These are phyloP conservation scores for Kwoniella europaea DNA, from an alignment of 768 basidiomycete genomes.

Conservation along the genomic window DNA sequence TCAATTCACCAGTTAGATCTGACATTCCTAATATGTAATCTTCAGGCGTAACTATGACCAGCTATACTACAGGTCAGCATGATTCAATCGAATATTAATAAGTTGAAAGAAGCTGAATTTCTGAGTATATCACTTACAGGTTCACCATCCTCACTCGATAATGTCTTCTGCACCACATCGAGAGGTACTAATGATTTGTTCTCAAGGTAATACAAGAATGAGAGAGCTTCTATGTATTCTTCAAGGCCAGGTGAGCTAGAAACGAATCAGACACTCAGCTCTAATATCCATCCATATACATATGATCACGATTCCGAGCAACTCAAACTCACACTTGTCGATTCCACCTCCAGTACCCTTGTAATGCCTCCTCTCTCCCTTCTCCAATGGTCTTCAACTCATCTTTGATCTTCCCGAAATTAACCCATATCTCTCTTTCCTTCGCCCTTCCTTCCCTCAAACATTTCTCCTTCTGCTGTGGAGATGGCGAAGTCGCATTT, in stretches of 20 bases:
- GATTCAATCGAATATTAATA: too few relatives aligned
- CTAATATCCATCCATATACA: background rate
- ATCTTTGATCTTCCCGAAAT: slow-evolving; percentile 68
- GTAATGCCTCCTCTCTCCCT: slow-evolving; percentile 17
- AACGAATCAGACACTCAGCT: background rate
- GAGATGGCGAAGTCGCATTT: slow-evolving; percentile 56
- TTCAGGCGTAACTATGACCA: slow-evolving; percentile 72
- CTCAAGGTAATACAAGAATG: slow-evolving; percentile 84
- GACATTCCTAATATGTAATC: slow-evolving; percentile 92
- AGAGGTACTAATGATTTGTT: slow-evolving; percentile 68
- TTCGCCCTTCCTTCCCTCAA: slow-evolving; percentile 62
- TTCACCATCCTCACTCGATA: slow-evolving; percentile 68
- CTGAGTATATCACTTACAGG: slow-evolving; percentile 63
- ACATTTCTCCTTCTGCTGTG: slow-evolving; percentile 44
- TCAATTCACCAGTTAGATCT: slow-evolving; percentile 94
- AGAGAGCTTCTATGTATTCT: slow-evolving; percentile 93
- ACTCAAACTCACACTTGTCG: slow-evolving; percentile 51
- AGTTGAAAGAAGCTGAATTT: too few relatives aligned
- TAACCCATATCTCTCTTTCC: slow-evolving; percentile 68
- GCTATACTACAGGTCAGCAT: slow-evolving; percentile 61
- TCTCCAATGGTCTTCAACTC: slow-evolving; percentile 35
- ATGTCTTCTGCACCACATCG: slow-evolving; percentile 67
- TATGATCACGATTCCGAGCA: background rate
- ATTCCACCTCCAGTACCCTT: slow-evolving; percentile 47
- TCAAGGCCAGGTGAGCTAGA: slow-evolving; percentile 68